phyloP scores from a whole-genome alignment of 2,329 filamentous ascomycete species.

The Mycosphaerella sp. region DNA sequence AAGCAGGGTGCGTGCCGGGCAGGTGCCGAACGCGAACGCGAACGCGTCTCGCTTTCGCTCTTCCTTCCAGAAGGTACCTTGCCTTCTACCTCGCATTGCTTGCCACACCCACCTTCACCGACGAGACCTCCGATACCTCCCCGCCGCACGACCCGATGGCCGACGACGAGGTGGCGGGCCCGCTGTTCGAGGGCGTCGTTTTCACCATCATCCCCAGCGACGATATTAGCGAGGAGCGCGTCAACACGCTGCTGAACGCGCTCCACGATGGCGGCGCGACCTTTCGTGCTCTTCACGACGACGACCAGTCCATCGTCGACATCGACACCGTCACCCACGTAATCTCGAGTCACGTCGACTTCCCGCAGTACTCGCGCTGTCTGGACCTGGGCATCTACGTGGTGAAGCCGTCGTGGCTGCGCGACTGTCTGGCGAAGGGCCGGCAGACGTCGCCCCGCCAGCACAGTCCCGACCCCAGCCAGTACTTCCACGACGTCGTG shows the following conservation, averaged over 20 bases:
- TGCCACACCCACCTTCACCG: neutral
- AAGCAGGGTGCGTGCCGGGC: no score
- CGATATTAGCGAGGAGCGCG: constrained; percentile 33
- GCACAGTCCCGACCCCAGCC: constrained; percentile 81
- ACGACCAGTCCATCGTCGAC: constrained; percentile 35
- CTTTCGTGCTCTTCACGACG: constrained; percentile 37
- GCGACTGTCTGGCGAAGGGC: constrained; percentile 59
- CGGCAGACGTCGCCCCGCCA: constrained; percentile 73
- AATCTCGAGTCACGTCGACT: constrained; percentile 75
- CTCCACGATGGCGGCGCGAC: constrained; percentile 47
- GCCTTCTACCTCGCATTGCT: no score
- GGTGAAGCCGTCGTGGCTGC: constrained; percentile 75
- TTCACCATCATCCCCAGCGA: constrained; percentile 42
- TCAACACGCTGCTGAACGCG: constrained; percentile 33
- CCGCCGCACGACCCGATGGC: constrained; percentile 6
- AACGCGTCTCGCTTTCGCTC: no score
- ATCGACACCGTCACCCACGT: constrained; percentile 54
- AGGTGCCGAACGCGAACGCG: no score
- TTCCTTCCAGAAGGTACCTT: no score
- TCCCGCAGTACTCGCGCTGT: constrained; percentile 73
- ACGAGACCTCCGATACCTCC: neutral
- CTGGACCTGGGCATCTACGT: constrained; percentile 75
- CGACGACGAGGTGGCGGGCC: constrained; percentile 14
- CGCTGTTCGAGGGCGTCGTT: constrained; percentile 36
- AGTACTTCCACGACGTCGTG: constrained; percentile 81